A percentile compares a stretch with the other conserved stretches of the same genome.
phyloP scores from a whole-genome alignment of 768 basidiomycete species.

The Mycena vulgaris region DNA sequence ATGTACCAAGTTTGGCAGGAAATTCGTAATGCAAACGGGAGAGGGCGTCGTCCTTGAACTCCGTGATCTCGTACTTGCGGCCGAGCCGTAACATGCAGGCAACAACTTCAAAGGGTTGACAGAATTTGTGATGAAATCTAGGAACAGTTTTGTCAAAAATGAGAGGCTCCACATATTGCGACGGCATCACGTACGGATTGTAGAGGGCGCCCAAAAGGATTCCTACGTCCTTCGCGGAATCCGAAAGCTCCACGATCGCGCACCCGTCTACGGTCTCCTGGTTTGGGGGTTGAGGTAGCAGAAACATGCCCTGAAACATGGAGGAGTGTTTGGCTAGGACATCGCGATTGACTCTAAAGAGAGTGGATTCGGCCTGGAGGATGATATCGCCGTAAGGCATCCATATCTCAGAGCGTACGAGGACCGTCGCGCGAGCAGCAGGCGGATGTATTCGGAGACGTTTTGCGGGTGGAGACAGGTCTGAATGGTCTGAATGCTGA shows the following conservation, averaged over 20 bases:
- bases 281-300: background rate
- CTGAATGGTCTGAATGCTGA: too few relatives aligned
- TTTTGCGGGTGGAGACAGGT: too few relatives aligned
- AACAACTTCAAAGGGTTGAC: conserved; percentile 2
- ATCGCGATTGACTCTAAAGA: conserved; percentile 21
- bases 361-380: conserved; percentile 9
- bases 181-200: background rate
- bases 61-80: conserved; percentile 26
- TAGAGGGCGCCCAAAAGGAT: background rate
- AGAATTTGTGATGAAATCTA: background rate
- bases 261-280: conserved; percentile 4
- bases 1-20: background rate
- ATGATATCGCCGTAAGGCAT: conserved; percentile 25
- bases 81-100: conserved; percentile 29
- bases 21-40: conserved; percentile 23
- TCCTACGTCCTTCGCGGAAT: conserved; percentile 15
- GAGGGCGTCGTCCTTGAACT: conserved; percentile 10
- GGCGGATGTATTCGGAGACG: background rate
- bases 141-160: background rate
- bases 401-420: conserved; percentile 23
- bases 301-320: conserved; percentile 6
- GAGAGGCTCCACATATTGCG: background rate
- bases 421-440: background rate
- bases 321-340: conserved; percentile 1
- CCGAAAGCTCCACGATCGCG: background rate